A percentile compares a stretch with the other conserved stretches of the same genome.
Evolutionary conservation across 768 basidiomycete genomes (phyloP).

Genomic region (Clitopilus hobsonii): DNA sequence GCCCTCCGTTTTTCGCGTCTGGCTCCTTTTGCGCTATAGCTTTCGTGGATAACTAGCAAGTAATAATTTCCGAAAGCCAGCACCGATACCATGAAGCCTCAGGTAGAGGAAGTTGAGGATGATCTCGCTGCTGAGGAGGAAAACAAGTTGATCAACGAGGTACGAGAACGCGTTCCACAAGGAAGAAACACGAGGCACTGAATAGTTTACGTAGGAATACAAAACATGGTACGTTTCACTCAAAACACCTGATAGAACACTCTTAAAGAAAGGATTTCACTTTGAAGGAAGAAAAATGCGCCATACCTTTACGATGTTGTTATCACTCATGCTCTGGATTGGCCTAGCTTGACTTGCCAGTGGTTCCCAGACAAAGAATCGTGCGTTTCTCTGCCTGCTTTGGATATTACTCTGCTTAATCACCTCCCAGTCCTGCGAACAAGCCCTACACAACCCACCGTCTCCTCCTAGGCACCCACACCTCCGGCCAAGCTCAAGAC

Average conservation of each 20-base stretch:
- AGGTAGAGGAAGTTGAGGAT: constrained; percentile 70
- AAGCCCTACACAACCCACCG: constrained; percentile 96
- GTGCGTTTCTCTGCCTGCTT: constrained; percentile 40
- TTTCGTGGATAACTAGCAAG: constrained; percentile 56
- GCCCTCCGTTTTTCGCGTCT: not conserved
- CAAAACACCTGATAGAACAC: constrained; percentile 1
- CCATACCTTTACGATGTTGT: constrained; percentile 98
- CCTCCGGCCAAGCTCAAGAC: constrained; percentile 90
- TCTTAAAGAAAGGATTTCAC: not conserved
- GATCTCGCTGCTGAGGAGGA: constrained; percentile 81
- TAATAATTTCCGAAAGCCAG: no score
- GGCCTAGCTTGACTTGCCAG: constrained; percentile 97
- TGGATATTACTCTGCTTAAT: not conserved
- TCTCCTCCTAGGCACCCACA: constrained; percentile 94
- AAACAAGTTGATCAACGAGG: constrained; percentile 87
- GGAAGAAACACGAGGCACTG: not conserved
- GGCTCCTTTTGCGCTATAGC: constrained; percentile 62
- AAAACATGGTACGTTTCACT: constrained; percentile 65
- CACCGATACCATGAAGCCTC: constrained; percentile 44
- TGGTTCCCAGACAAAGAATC: constrained; percentile 98
- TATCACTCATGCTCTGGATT: constrained; percentile 95
- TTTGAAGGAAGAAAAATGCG: constrained; percentile 87
- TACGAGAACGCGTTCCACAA: constrained; percentile 27
- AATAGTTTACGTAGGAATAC: constrained; percentile 53
- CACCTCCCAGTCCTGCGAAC: constrained; percentile 63